Base-by-base conservation (phyloP, 345 rosid species). In the Melaleuca quinquenervia region DNA sequence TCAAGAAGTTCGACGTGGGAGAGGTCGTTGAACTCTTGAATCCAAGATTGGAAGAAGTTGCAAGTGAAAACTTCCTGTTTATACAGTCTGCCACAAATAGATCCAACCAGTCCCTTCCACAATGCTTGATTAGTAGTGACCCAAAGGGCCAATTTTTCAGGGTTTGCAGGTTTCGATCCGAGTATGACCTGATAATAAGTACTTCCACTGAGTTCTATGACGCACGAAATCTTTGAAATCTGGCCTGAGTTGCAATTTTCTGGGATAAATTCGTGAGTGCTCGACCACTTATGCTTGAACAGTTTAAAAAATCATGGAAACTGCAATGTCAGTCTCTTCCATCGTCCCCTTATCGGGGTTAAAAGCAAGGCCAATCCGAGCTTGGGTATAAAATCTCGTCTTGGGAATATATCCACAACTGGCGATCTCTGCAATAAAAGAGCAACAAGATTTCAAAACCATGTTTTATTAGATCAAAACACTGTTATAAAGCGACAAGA, bases 341-440 rank as follows among this genome's bases (percentile, higher is more conserved):
- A 95, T 89, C 90, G 92, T 89, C 94, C 90, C 52, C 87, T 88
- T 16, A 78, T 76, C 78, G 91, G 91, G 49, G 89, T 56, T 5
- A 97, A 98, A 85, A 93, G 95, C 92, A 95, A 87, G 84, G 91
- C 92, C 89, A 95, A 84, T 87, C 94, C 85, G 89, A 95, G 98
- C 88, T 91, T 96, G 5, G 95, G 93, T 97, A 95, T 96, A 94
- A 96, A 96, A 89, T 96, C 99, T 44, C 95, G 99, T 90, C 98
- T 90, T 12, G 99, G 94, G 88, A 96, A 83, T 89, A 96, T 94
- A 36, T 98, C 98, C 83, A 93, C 96, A 41, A 95, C 91, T 5
- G 98, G 97, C 20, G 93, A 89, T 86, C 95, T 91, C 98, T 96
- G 94, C 91, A 91, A 83, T 82, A 83, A 74, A 41, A 41, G 52